Evolutionary conservation across 805 yeast genomes (phyloP), one percentile per base, ranked within the genome.

Genomic region (Priceomyces haplophilus): DNA sequence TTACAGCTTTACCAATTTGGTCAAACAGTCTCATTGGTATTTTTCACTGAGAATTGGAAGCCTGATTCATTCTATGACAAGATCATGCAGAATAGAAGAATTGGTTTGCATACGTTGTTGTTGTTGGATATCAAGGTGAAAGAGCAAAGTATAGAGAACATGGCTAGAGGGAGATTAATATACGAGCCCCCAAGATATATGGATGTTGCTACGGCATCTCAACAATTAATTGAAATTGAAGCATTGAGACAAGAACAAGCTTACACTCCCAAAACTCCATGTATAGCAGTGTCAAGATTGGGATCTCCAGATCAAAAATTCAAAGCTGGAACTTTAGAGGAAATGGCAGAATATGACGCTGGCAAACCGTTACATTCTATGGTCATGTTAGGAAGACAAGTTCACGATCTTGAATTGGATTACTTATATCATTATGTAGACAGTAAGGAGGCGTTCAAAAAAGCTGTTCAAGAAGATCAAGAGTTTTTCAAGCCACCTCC

Each of bases 131-230:
- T 91, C 62, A 91, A 91, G 63, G 99, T 91, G 35, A 93, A 93
- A 64, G 99, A 91, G 63, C 99, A 93, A 65, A 88, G 95, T 59
- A 77, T 89, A 48, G 96, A 90, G 58, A 91, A 90, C 61, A 79
- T 91, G 82, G 95, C 96, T 37, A 78, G 96, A 47, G 98, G 98
- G 2, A 79, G 93, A 62, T 69, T 84, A 37, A 87, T 91, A 29
- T 91, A 88, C 61, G 99, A 91, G 64, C 98, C 98, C 27, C 99
- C 99, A 38, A 77, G 99, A 61, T 91, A 89, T 67, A 91, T 91
- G 99, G 78, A 82, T 48, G 89, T 93, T 50, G 79, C 83, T 41
- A 88, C 95, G 37, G 96, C 97, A 46, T 90, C 96, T 31, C 75
- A 77, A 45, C 98, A 91, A 64, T 69, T 91, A 52, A 65, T 91